Evolutionary conservation across 2,329 filamentous ascomycete genomes (phyloP), one percentile per base, ranked within the genome.

Genomic region (Sordariomycetes sp.): DNA sequence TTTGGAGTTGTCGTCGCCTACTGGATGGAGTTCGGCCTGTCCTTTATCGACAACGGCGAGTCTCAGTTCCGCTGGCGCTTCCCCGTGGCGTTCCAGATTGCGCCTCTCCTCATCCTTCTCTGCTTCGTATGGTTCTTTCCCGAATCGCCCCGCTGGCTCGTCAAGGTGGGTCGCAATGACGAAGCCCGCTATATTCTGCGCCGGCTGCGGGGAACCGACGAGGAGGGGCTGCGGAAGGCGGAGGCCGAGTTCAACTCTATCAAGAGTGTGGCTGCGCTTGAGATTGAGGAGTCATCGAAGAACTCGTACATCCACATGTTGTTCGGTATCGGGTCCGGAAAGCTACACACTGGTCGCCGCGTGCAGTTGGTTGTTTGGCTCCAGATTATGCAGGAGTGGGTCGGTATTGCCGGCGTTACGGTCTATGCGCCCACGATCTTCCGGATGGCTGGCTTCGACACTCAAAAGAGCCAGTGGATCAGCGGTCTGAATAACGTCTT

Each of bases 281-380:
- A 90, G 67, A 72, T 80, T 0, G 81, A n/a, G 42, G 42, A 79
- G 56, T 74, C 77, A 3, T 71, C 74, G 13, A 73, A 76, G 25
- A 79, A 80, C 53, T 81, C 77, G 0, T 88, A 88, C 62, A 64
- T 79, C 2, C 72, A 79, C 53, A 88, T 89, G 85, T 69, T 89
- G 1, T 82, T 86, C 56, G 84, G 83, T 2, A 77, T 80, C 57
- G 82, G 81, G 2, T 84, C 82, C 0, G 85, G 77, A 0, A 81
- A 85, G 55, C 67, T 88, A 10, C 84, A 88, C 61, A 84, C 80
- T 0, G 85, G 79, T 0, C 76, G 85, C 1, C 79, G 86, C 6
- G 83, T 87, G 0, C 84, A 87, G 63, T 75, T 89, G 1, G 84
- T 85, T 2, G 75, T 89, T 39, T 88, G 84, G 84, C 73, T 88